Base-by-base conservation (phyloP, 352 stramenopile species). In the Phytophthora constricta region DNA sequence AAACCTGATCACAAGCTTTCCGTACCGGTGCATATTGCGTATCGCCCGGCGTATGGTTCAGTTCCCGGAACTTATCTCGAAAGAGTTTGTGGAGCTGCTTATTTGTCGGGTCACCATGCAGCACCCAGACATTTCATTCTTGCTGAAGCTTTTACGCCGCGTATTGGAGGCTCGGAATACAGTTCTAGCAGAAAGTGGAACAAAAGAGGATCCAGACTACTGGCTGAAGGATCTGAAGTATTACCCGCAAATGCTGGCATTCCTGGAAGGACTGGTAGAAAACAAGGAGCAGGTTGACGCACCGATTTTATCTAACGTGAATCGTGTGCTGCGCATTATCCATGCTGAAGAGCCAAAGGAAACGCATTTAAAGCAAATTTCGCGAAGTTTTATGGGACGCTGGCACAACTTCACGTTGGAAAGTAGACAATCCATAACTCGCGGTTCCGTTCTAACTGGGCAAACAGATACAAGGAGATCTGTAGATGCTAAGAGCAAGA, bases 381-480 rank as follows among this genome's bases (percentile, higher is more conserved):
- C 82, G 3, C 74, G 78, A 31, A 90, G 72, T 16, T 90, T 94
- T 22, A 84, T 91, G 61, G 82, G 86, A 41, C 76, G 84, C n/a
- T 94, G 86, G 86, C 78, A 90, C 23, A 94, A 94, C 37, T 87
- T 84, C 20, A 92, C 84, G 1, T 57, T 93, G 4, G 82, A 89
- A 51, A 86, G 60, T 19, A 64, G 62, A 23, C 49, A 62, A 17
- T 80, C 70, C 5, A 61, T 74, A 19, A 49, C 59, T 9, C 69
- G 72, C 8, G 74, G 68, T 20, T 70, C 69, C 1, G 62, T 56
- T 22, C 73, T 73, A 31, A 65, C 43, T 23, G 41, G 45, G 16
- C 60, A 71, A 31, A 41, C 47, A 10, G 58, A 68, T 48, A 61
- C 56, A 28, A 72, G 71, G 43, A 65, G 56, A 50, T 49, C 50